Conservation (phyloP, 1,284 basidiomycete genomes). For the Microbotryum violaceum region DNA sequence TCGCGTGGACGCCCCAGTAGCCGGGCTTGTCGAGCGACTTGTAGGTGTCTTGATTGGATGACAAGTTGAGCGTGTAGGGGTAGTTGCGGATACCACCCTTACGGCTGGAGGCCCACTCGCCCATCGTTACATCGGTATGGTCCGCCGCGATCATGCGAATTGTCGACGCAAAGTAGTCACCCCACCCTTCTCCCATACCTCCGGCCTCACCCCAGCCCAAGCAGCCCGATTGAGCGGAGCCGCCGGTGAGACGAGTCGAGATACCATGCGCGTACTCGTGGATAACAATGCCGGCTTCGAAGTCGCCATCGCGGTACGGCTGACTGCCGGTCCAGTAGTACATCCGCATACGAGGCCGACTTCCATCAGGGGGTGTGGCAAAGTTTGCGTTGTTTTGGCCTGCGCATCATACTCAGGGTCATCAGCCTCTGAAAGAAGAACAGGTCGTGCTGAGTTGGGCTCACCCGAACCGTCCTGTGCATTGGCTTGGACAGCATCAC, state of each 20-base stretch:
- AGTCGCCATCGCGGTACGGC: conserved; percentile 86
- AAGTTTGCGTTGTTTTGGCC: conserved; percentile 46
- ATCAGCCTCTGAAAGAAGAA: no score
- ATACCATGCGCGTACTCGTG: conserved; percentile 63
- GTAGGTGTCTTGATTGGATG: conserved; percentile 83
- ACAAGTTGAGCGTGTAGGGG: conserved; percentile 57
- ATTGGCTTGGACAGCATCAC: conserved; percentile 86
- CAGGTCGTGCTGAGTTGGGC: conserved; percentile 41
- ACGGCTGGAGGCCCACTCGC: conserved; percentile 83
- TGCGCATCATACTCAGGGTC: no score
- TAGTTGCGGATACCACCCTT: conserved; percentile 77
- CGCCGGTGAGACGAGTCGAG: conserved; percentile 87
- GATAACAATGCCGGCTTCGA: conserved; percentile 52
- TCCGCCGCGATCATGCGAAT: conserved; percentile 28
- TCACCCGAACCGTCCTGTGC: conserved; percentile 83
- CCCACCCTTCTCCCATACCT: conserved; percentile 61
- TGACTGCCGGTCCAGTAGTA: conserved; percentile 86
- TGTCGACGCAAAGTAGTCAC: conserved; percentile 29
- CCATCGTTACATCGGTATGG: conserved; percentile 55
- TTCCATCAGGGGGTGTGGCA: conserved; percentile 47
- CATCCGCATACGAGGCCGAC: conserved; percentile 86
- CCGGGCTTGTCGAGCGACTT: conserved; percentile 90
- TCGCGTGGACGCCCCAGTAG: conserved; percentile 56
- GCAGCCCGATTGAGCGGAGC: conserved; percentile 84
- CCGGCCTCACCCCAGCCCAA: conserved; percentile 92